phyloP scores from a whole-genome alignment of 148 eudicot genomes.

The Silene latifolia region DNA sequence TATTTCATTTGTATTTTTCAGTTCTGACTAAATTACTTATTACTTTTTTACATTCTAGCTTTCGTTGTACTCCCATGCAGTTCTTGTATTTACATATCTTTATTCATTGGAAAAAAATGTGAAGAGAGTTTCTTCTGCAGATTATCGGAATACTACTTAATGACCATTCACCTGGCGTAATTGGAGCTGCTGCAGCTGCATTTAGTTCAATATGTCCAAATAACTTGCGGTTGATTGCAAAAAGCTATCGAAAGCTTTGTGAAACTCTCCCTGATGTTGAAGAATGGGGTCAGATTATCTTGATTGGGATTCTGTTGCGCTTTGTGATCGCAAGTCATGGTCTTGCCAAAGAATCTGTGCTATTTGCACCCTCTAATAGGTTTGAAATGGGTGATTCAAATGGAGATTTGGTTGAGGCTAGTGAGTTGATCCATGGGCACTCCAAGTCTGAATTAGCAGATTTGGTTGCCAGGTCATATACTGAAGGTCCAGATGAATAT shows the following conservation, averaged over 20 bases:
- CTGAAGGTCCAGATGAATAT: constrained; percentile 91
- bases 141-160: constrained; percentile 76
- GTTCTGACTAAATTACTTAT: not conserved
- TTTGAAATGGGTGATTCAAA: constrained; percentile 37
- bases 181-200: constrained; percentile 97
- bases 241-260: constrained; percentile 61
- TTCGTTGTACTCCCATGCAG: not conserved
- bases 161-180: constrained; percentile 89
- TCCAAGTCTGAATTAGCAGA: constrained; percentile 40
- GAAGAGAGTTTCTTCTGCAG: constrained; percentile 45
- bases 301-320: constrained; percentile 79
- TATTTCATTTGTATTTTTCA: not conserved
- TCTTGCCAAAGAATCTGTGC: constrained; percentile 78
- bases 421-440: constrained; percentile 30
- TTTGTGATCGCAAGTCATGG: constrained; percentile 92
- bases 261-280: constrained; percentile 92
- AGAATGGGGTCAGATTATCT: constrained; percentile 95
- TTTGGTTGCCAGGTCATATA: constrained; percentile 70
- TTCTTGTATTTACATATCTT: not conserved
- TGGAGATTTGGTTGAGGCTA: constrained; percentile 25
- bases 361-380: constrained; percentile 40
- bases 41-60: not conserved
- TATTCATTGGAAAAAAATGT: not conserved
- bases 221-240: constrained; percentile 74
- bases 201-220: constrained; percentile 88